A percentile compares a stretch with the other conserved stretches of the same genome.
phyloP scores from a whole-genome alignment of 2,329 filamentous ascomycete genomes.

The Exophiala spinifera region DNA sequence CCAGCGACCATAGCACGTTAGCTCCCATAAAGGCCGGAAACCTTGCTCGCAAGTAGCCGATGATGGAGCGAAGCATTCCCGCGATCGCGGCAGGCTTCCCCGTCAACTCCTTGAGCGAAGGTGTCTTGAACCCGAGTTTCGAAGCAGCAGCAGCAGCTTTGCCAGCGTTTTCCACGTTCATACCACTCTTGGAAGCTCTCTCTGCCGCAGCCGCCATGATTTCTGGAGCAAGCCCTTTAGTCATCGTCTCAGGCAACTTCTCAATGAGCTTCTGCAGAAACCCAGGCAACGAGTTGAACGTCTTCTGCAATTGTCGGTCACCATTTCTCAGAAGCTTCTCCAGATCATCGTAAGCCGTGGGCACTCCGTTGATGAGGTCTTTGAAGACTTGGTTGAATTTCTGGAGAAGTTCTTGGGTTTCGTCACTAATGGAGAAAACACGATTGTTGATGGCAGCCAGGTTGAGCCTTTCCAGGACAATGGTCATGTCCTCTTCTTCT shows the following conservation, averaged over 20 bases:
- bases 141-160: slow-evolving; percentile 58
- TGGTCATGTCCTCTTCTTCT: slow-evolving; percentile 70
- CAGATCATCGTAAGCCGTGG: slow-evolving; percentile 91
- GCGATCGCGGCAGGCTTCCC: slow-evolving; percentile 85
- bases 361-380: slow-evolving; percentile 86
- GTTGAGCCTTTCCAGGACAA: slow-evolving; percentile 79
- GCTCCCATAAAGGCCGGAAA: slow-evolving; percentile 91
- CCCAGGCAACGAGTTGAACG: slow-evolving; percentile 66
- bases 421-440: slow-evolving; percentile 77
- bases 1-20: slow-evolving; percentile 86
- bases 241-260: slow-evolving; percentile 77
- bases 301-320: slow-evolving; percentile 62
- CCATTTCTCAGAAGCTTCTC: slow-evolving; percentile 62
- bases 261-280: slow-evolving; percentile 85
- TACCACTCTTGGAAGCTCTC: slow-evolving; percentile 58
- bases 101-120: slow-evolving; percentile 72
- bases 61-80: slow-evolving; percentile 81
- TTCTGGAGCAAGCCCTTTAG: slow-evolving; percentile 72
- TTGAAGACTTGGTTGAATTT: slow-evolving; percentile 88
- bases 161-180: slow-evolving; percentile 53
- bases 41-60: slow-evolving; percentile 78
- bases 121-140: slow-evolving; percentile 65
- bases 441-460: slow-evolving; percentile 80
- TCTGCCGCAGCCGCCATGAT: slow-evolving; percentile 75
- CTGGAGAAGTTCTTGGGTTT: slow-evolving; percentile 75